Conservation (phyloP, 805 yeast species). For the Yarrowia sp. region DNA sequence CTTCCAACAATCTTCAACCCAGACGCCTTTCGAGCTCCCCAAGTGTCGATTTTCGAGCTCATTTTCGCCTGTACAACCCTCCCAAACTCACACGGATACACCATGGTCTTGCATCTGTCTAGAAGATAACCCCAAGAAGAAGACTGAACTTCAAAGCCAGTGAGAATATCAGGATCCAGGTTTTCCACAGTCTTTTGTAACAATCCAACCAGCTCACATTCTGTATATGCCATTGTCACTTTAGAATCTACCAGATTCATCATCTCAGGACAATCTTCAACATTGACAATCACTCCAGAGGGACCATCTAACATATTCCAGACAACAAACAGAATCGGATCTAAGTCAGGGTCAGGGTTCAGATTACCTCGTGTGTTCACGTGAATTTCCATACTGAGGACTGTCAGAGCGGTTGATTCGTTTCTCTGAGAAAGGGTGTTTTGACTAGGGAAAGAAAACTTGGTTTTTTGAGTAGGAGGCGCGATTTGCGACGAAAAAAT, state of each 20-base stretch:
- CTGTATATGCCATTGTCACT: slow-evolving; percentile 40
- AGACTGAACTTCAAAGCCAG: slow-evolving; percentile 80
- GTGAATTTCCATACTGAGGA: slow-evolving; percentile 68
- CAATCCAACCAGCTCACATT: slow-evolving; percentile 55
- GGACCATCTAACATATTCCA: slow-evolving; percentile 57
- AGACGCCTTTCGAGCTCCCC: slow-evolving; percentile 82
- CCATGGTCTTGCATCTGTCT: slow-evolving; percentile 47
- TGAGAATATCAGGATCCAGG: slow-evolving; percentile 82
- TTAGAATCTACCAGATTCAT: slow-evolving; percentile 36
- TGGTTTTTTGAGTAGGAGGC: not conserved
- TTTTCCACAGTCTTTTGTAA: slow-evolving; percentile 55
- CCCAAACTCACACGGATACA: slow-evolving; percentile 53
- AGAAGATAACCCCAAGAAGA: slow-evolving; percentile 88
- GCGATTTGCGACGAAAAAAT: not conserved
- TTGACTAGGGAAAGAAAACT: not conserved
- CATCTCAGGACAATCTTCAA: slow-evolving; percentile 31
- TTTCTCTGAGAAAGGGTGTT: not conserved
- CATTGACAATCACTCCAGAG: slow-evolving; percentile 34
- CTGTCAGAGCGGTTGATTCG: slow-evolving; percentile 43
- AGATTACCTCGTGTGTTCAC: slow-evolving; percentile 50
- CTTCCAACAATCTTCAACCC: slow-evolving; percentile 71
- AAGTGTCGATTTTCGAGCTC: slow-evolving; percentile 47
- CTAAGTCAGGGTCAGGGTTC: slow-evolving; percentile 65
- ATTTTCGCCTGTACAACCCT: slow-evolving; percentile 52
- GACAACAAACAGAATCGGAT: slow-evolving; percentile 57